Conservation (phyloP, 331 rosid genomes). For the Spiraea crenata region DNA sequence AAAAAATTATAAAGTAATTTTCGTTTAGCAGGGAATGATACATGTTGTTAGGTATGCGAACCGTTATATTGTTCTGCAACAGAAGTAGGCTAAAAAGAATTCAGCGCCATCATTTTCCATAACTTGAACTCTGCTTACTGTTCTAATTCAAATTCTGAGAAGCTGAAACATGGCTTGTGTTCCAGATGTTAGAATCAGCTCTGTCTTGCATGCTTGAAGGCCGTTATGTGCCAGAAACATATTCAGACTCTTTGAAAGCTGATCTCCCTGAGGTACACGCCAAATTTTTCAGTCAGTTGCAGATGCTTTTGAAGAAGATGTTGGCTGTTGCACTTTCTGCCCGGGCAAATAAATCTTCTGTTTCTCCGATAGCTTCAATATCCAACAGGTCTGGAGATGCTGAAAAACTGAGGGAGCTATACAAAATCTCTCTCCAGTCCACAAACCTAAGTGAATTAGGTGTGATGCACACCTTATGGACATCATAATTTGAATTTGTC, state of each 20-base stretch:
- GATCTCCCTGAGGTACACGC: conserved; percentile 56
- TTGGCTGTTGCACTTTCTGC: conserved; percentile 53
- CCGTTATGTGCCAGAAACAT: conserved; percentile 49
- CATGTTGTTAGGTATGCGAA: neutral
- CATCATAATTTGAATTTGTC: conserved; percentile 28
- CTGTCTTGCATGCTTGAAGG: conserved; percentile 81
- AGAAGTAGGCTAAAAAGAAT: neutral
- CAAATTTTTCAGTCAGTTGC: conserved; percentile 78
- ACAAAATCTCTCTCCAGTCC: conserved; percentile 69
- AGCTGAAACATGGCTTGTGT: neutral
- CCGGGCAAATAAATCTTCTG: conserved; percentile 40
- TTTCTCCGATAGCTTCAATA: conserved; percentile 41
- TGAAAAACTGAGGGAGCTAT: conserved; percentile 74
- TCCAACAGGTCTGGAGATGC: conserved; percentile 56
- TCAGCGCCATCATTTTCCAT: neutral
- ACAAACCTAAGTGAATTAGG: conserved; percentile 51
- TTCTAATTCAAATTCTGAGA: neutral
- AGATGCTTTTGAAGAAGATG: conserved; percentile 84
- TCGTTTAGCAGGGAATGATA: neutral
- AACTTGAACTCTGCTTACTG: neutral
- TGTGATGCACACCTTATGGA: conserved; percentile 68
- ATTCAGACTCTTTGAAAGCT: conserved; percentile 40
- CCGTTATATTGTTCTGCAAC: neutral
- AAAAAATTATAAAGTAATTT: too few relatives aligned
- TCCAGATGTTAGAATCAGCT: conserved; percentile 83